These are phyloP conservation scores for Geotrichum australiense DNA, from an alignment of 1,139 yeast genomes.

Conservation along the genomic window DNA sequence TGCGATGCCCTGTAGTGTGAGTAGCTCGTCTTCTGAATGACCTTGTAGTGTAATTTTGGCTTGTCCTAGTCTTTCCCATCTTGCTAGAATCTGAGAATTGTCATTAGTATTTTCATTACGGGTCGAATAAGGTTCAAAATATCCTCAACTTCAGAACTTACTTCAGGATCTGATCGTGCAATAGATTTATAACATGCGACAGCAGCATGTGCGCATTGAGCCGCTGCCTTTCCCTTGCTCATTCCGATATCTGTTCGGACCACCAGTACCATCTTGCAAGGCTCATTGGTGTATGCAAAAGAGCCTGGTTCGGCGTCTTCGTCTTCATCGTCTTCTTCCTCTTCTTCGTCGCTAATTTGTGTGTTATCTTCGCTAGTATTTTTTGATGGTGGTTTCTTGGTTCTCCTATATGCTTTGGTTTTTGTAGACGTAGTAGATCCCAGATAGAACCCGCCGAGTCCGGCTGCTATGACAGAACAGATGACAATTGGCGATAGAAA, in stretches of 20 bases:
- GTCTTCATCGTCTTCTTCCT: constrained; percentile 19
- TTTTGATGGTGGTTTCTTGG: constrained; percentile 7
- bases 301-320: constrained; percentile 18
- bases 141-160: background rate
- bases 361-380: constrained; percentile 17
- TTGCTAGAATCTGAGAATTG: constrained; percentile 34
- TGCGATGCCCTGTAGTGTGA: constrained; percentile 72
- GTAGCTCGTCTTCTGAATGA: constrained; percentile 65
- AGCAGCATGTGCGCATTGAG: constrained; percentile 98
- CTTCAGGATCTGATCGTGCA: constrained; percentile 36
- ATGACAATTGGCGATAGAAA: constrained; percentile 16
- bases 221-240: constrained; percentile 96
- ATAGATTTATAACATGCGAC: constrained; percentile 76
- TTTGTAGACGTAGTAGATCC: constrained; percentile 14
- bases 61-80: constrained; percentile 85
- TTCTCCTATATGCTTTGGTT: constrained; percentile 5
- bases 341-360: constrained; percentile 20
- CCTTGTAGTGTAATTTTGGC: constrained; percentile 92
- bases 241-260: constrained; percentile 84
- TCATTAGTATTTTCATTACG: background rate
- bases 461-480: constrained; percentile 18
- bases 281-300: constrained; percentile 49
- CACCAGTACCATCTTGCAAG: constrained; percentile 79
- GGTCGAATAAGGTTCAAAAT: background rate
- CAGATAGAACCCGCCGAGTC: constrained; percentile 22